Base-by-base conservation (phyloP, 352 stramenopile genomes). In the Aphanomyces invadans region DNA sequence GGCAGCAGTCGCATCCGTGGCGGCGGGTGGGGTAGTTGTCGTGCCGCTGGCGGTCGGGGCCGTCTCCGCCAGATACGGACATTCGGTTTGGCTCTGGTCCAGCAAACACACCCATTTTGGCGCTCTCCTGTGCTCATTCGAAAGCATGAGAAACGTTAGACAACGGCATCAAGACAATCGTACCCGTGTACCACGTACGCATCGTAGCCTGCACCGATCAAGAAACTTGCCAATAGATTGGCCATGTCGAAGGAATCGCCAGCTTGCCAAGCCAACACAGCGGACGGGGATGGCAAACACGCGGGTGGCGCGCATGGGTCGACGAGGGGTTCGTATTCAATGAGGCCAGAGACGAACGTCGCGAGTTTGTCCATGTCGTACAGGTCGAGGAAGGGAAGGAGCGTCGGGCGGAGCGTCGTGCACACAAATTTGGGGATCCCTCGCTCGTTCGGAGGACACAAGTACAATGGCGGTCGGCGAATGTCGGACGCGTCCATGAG, bases 161-260 rank as follows among this genome's bases (percentile, higher is more conserved):
- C 15, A 42, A 15, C 7, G 7, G 15, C 15, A 42, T 42, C 7
- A 15, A 42, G 7, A 42, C 15, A 15, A 7, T 15, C 15, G 25
- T 73, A 84, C 1, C 95, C 95, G 36, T 92, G 78, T 5, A 98
- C 92, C 11, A 98, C 89, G 68, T 96, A 98, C 2, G 95, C 95
- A 66, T 98, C 95, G 70, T 97, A 98, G 0, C 95, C 95, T 5
- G 86, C 84, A 15, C 95, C 95, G 38, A 98, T 77, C 12, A 98
- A 77, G 42, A 98, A 96, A 9, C 88, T 97, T 29, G 69, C 80
- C 0, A 98, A 70, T 5, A 98, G 65, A 38, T 89, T 80, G 4
- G 92, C 81, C 53, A 97, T 79, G 68, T 98, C 95, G 66, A 98
- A 98, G 59, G 81, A 87, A 69, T 98, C 95, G 23, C 90, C 95